Evolutionary conservation across 306 rosid genomes (phyloP).

Genomic region (Ziziphus jujuba): DNA sequence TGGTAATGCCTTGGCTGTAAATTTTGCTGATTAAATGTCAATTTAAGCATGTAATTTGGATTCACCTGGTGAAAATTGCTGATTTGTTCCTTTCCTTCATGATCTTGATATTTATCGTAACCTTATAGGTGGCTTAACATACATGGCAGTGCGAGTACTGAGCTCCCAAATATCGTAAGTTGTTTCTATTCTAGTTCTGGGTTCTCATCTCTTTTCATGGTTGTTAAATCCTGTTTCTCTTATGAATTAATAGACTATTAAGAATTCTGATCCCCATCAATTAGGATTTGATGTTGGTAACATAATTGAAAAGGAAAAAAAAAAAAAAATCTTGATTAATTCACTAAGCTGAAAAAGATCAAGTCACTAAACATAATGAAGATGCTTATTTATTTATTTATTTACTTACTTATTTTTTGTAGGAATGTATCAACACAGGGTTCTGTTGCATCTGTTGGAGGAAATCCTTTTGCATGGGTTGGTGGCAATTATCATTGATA

Average conservation of each 20-base stretch:
- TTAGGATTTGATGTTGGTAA: neutral
- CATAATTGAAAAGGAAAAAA: too few species aligned
- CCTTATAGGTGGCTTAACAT: constrained; percentile 64
- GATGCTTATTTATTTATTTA: constrained; percentile 30
- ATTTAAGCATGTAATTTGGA: too few species aligned
- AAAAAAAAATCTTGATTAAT: too few species aligned
- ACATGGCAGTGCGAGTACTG: constrained; percentile 56
- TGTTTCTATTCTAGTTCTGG: neutral
- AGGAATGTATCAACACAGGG: constrained; percentile 65
- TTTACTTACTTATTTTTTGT: too few species aligned
- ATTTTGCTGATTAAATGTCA: too few species aligned
- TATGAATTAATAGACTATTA: neutral
- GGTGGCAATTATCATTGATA: constrained; percentile 16
- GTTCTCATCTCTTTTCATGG: neutral
- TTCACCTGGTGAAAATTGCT: too few species aligned
- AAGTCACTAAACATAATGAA: neutral
- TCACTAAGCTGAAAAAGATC: too few species aligned
- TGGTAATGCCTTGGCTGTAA: too few species aligned
- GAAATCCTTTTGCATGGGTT: constrained; percentile 82
- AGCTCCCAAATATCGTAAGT: constrained; percentile 72
- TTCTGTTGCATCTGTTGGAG: constrained; percentile 66
- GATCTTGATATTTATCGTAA: constrained; percentile 26
- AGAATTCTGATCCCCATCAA: too few species aligned
- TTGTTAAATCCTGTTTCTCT: neutral
- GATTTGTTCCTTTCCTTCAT: neutral